Evolutionary conservation across 1,139 yeast species (phyloP), one percentile per base, ranked within the genome.

Genomic region (Hanseniaspora gamundiae): DNA sequence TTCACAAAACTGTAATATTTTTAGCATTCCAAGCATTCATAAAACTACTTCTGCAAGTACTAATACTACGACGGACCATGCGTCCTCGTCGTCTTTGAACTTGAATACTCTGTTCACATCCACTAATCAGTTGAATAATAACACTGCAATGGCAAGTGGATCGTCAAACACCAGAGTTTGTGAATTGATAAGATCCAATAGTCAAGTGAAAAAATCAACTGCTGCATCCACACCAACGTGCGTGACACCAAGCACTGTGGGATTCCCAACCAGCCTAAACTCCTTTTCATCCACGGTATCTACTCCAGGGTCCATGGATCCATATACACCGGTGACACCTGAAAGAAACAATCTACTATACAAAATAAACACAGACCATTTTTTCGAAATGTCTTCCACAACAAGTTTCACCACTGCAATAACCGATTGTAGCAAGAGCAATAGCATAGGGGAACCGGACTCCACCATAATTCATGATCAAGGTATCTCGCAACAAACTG

Each of bases 271-370:
- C n/a, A n/a, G n/a, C n/a, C n/a, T n/a, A n/a, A n/a, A n/a, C n/a
- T n/a, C n/a, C 9, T n/a, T 3, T 33, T 17, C 36, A 2, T 33
- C 36, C 6, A 10, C 11, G 10, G 22, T 33, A 2, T 33, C 36
- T 4, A 33, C 36, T 17, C 36, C 36, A 8, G 21, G n/a, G 19
- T 33, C 36, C 9, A 10, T 17, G 10, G 36, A 33, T 33, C 13
- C 20, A 17, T 33, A 33, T 19, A 33, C 41, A 6, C 46, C 46
- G 6, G 42, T 41, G 19, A 44, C 46, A 13, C 46, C 46, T 6
- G 46, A 44, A n/a, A 38, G 38, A 38, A 44, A 44, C 19, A 39
- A 30, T 14, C 39, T 44, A 26, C 42, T 44, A n/a, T 41, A 44
- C 21, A 44, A 44, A 33, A 21, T 44, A 2, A 44, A 44, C 29